These are phyloP conservation scores for Fusarium lyarnte DNA, from an alignment of 2,329 filamentous ascomycete species.

Conservation along the genomic window DNA sequence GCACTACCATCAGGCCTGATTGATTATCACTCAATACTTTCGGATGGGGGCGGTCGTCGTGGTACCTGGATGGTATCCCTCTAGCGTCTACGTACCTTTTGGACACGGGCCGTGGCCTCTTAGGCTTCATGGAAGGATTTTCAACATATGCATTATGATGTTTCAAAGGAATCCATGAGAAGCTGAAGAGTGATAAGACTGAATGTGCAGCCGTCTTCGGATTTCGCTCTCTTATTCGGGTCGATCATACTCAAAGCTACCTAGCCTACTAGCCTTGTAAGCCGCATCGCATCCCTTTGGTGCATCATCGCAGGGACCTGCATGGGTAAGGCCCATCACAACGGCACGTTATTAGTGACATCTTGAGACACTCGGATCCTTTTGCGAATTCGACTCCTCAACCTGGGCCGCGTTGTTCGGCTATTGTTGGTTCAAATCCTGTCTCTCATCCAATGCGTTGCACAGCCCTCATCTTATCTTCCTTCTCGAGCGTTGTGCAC, in stretches of 20 bases:
- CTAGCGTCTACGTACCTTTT: not conserved
- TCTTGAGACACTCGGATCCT: not conserved
- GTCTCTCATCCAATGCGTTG: too few species aligned
- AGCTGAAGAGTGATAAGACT: slow-evolving; percentile 10
- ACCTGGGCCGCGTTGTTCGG: not conserved
- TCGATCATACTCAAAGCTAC: slow-evolving; percentile 11
- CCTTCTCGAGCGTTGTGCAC: not conserved
- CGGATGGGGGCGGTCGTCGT: slow-evolving; percentile 8
- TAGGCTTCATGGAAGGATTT: not conserved
- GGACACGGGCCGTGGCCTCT: not conserved
- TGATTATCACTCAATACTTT: slow-evolving; percentile 23
- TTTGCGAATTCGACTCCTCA: slow-evolving; percentile 1
- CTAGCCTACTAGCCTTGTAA: slow-evolving; percentile 10
- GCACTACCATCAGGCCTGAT: slow-evolving; percentile 27
- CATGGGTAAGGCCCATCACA: slow-evolving; percentile 6
- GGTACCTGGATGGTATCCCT: not conserved
- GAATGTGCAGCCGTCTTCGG: not conserved
- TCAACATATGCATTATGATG: not conserved
- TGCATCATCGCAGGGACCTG: not conserved
- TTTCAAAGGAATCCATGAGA: not conserved
- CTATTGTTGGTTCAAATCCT: not conserved
- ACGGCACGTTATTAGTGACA: slow-evolving; percentile 18
- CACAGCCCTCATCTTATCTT: not conserved
- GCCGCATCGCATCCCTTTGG: slow-evolving; percentile 19
- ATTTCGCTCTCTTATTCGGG: slow-evolving; percentile 28